Evolutionary conservation across 306 rosid species (phyloP), one percentile per base, ranked within the genome.

Genomic region (Hippophae rhamnoides): DNA sequence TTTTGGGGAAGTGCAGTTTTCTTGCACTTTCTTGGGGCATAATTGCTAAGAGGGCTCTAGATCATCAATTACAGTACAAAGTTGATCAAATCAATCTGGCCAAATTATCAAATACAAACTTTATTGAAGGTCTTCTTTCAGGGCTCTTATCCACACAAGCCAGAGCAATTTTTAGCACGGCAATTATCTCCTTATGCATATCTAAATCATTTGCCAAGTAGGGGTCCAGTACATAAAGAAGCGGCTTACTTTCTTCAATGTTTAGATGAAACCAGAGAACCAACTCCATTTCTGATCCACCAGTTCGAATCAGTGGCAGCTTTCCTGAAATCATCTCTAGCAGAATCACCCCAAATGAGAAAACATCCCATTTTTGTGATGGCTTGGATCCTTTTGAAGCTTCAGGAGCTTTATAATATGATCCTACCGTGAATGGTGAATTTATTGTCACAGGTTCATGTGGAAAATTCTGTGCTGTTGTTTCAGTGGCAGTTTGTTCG

Each of bases 301-400:
- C 95, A 41, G 81, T 83, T 48, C 73, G 92, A 54, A 87, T 79
- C 41, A 90, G 69, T 0, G 98, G 86, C 69, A 86, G 71, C 71
- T 89, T 71, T 60, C 95, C 99, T 1, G 94, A 79, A 63, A 92
- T 86, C 81, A 92, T 82, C 65, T 85, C 96, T 9, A 92, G 82
- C 60, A 92, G 72, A 57, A 88, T 84, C 77, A 88, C 99, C 27
- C 99, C 99, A 31, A 74, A 92, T 7, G 99, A 88, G 68, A 85
- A 92, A 45, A 85, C 86, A 56, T 92, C 99, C 99, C 95, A 92
- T 71, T 92, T 92, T 80, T 92, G 99, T 0, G 99, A 92, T 60
- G 99, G 99, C 69, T 92, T 92, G 79, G 88, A 84, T 66, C 76
- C 73, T 74, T 85, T 88, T 56, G 82, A 46, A n/a, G 90, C 79